A percentile compares a stretch with the other conserved stretches of the same genome.
These are phyloP conservation scores for Neckera pumila DNA, from an alignment of 225 moss, liverwort and hornwort species.

Conservation along the genomic window DNA sequence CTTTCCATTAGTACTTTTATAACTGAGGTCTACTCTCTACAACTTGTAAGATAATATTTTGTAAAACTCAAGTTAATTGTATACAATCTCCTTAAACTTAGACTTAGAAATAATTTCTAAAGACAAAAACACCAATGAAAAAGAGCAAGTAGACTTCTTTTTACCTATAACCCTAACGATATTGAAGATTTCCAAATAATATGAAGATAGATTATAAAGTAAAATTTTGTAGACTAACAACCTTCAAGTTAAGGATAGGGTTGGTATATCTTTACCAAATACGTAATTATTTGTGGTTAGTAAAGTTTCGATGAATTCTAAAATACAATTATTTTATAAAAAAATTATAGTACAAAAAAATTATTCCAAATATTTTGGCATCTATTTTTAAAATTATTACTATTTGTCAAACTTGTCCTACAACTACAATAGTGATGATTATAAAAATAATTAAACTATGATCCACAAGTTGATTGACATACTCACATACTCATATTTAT, in stretches of 20 bases:
- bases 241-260: fast-evolving
- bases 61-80: background rate
- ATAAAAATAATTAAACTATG: background rate
- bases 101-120: background rate
- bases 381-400: background rate
- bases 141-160: background rate
- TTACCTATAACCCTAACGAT: background rate
- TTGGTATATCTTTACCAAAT: background rate
- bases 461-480: background rate
- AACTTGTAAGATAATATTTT: background rate
- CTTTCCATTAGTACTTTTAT: background rate
- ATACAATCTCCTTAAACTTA: background rate
- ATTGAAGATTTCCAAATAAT: background rate
- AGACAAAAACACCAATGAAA: background rate
- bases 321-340: fast-evolving
- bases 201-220: background rate
- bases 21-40: background rate
- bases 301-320: background rate
- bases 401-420: background rate
- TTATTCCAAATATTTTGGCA: fast-evolving
- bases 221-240: background rate
- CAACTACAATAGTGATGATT: background rate
- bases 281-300: background rate
- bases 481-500: background rate
- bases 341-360: background rate